phyloP scores from a whole-genome alignment of 768 basidiomycete genomes.

The Leucocoprinus leucothites region DNA sequence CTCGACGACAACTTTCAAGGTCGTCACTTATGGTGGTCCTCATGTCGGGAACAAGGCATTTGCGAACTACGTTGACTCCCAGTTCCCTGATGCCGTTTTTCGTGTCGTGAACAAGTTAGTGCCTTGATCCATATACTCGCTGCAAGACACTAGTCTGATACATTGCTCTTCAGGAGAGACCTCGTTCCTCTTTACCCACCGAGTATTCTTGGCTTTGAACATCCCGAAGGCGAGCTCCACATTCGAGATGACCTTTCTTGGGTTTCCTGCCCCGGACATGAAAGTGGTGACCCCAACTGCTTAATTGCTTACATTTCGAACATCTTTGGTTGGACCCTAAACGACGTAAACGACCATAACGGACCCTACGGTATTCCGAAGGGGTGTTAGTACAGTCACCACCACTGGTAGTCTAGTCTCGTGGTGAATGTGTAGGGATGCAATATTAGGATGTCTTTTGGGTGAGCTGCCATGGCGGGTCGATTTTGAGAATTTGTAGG shows the following conservation, averaged over 20 bases:
- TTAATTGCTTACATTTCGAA: slow-evolving; percentile 21
- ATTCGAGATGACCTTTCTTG: slow-evolving; percentile 28
- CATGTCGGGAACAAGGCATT: slow-evolving; percentile 35
- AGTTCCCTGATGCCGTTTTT: slow-evolving; percentile 16
- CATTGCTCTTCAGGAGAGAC: slow-evolving; percentile 18
- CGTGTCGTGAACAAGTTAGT: slow-evolving; percentile 21
- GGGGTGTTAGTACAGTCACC: background rate
- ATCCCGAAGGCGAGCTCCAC: slow-evolving; percentile 39
- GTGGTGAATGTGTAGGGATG: no score
- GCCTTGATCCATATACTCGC: background rate
- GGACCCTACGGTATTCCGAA: slow-evolving; percentile 14
- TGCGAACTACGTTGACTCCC: slow-evolving; percentile 21
- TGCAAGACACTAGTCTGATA: background rate
- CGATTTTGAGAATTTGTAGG: no score
- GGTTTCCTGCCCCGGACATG: slow-evolving; percentile 25
- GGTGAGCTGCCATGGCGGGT: no score
- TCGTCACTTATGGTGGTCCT: slow-evolving; percentile 41
- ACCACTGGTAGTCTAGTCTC: no score
- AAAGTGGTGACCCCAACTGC: slow-evolving; percentile 21
- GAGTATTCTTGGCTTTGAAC: slow-evolving; percentile 35
- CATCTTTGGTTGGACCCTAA: slow-evolving; percentile 21
- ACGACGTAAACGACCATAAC: slow-evolving; percentile 22
- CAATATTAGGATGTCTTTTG: no score
- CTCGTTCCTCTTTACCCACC: slow-evolving; percentile 27
- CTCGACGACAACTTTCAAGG: slow-evolving; percentile 30